A percentile compares a stretch with the other conserved stretches of the same genome.
Conservation (phyloP, 306 rosid genomes). For the Betula pendula region DNA sequence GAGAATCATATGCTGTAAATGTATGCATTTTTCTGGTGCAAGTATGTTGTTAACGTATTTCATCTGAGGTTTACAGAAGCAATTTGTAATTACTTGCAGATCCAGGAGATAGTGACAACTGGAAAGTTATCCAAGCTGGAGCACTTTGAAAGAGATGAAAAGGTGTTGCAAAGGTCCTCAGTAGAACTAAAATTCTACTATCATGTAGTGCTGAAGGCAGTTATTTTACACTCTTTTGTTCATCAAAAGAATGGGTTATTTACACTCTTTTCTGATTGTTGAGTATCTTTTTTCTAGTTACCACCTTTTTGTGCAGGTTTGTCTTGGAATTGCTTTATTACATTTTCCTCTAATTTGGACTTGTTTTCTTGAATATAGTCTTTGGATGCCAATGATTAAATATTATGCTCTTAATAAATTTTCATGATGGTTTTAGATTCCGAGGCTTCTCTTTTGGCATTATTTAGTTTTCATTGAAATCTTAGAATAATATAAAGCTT, state of each 20-base stretch:
- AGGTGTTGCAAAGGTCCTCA: constrained; percentile 54
- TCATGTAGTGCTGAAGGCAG: constrained; percentile 4
- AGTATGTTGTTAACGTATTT: constrained; percentile 5
- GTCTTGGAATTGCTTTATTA: neutral
- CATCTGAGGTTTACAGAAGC: constrained; percentile 25
- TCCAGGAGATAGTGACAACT: constrained; percentile 88
- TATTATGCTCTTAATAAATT: neutral
- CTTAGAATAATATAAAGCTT: neutral
- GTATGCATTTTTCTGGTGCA: constrained; percentile 8
- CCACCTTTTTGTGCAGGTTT: neutral
- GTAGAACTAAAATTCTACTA: neutral
- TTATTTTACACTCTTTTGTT: neutral
- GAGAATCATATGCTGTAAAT: neutral
- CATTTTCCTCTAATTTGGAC: neutral
- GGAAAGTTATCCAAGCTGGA: constrained; percentile 88
- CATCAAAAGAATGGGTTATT: neutral
- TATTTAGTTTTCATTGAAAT: neutral
- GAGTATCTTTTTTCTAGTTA: neutral
- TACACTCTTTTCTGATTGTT: neutral
- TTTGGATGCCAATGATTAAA: neutral
- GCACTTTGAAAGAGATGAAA: constrained; percentile 85
- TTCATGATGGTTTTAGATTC: neutral
- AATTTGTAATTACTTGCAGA: constrained; percentile 49
- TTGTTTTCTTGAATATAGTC: neutral
- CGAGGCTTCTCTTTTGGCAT: neutral